Evolutionary conservation across 1,139 yeast species (phyloP).

Genomic region (Tardiomyces digboiensis): DNA sequence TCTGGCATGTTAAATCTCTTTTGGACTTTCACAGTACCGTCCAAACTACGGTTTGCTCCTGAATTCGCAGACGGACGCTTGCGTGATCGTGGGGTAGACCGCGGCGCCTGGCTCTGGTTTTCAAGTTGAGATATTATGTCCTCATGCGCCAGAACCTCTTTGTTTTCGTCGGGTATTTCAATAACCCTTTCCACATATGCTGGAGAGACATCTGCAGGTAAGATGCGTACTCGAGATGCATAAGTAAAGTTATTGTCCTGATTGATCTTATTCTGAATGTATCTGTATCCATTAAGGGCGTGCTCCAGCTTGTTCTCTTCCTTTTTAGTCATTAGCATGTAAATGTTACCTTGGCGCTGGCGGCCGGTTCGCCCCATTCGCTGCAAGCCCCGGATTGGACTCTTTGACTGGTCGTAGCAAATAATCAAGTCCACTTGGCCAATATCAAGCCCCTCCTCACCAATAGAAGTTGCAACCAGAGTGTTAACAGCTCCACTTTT

Average conservation of each 20-base stretch:
- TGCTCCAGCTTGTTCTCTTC: slow-evolving; percentile 75
- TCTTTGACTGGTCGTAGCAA: slow-evolving; percentile 86
- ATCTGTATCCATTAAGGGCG: slow-evolving; percentile 78
- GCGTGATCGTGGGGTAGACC: slow-evolving; percentile 14
- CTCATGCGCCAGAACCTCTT: slow-evolving; percentile 41
- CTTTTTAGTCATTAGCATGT: slow-evolving; percentile 67
- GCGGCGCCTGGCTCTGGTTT: slow-evolving; percentile 41
- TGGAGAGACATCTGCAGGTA: slow-evolving; percentile 52
- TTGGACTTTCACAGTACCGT: slow-evolving; percentile 8
- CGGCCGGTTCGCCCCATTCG: slow-evolving; percentile 99
- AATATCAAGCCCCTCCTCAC: slow-evolving; percentile 97
- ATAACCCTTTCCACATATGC: slow-evolving; percentile 40
- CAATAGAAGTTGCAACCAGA: slow-evolving; percentile 92
- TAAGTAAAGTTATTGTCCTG: slow-evolving; percentile 24
- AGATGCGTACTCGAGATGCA: slow-evolving; percentile 44
- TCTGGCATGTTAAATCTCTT: slow-evolving; percentile 64
- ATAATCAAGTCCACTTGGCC: slow-evolving; percentile 90
- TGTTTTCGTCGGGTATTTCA: slow-evolving; percentile 62
- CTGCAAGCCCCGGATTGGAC: slow-evolving; percentile 90
- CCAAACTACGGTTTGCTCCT: slow-evolving; percentile 7
- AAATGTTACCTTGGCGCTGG: slow-evolving; percentile 77
- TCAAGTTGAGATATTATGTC: slow-evolving; percentile 45
- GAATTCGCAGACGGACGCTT: slow-evolving; percentile 4
- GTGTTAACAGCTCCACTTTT: slow-evolving; percentile 64
- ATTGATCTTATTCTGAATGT: slow-evolving; percentile 55